Evolutionary conservation across 345 rosid species (phyloP).

Genomic region (Erysimum cheiranthoides): DNA sequence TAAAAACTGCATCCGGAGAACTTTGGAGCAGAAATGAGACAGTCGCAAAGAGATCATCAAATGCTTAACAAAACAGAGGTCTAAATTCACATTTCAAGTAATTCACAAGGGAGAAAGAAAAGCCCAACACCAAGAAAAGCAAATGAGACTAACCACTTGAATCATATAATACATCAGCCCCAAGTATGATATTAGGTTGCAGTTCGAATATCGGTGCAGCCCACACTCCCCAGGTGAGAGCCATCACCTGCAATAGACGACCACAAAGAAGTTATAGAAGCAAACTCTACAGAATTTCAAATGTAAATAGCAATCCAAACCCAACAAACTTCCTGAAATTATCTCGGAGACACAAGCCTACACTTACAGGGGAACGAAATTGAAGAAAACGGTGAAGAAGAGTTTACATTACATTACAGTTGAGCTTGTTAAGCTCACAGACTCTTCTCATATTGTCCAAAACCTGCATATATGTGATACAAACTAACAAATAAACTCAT

Average conservation of each 20-base stretch:
- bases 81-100: conserved; percentile 24
- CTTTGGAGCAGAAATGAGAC: conserved; percentile 76
- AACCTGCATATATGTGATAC: conserved; percentile 57
- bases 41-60: conserved; percentile 85
- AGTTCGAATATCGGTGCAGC: conserved; percentile 65
- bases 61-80: conserved; percentile 54
- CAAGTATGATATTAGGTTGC: conserved; percentile 69
- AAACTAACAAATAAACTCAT: conserved; percentile 4
- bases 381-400: neutral
- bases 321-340: neutral
- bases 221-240: conserved; percentile 92
- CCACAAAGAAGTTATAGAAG: neutral
- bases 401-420: conserved; percentile 59
- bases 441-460: conserved; percentile 75
- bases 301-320: neutral
- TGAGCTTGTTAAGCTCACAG: conserved; percentile 61
- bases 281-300: neutral
- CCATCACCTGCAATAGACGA: conserved; percentile 56
- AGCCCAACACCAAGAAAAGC: neutral
- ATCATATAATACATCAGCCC: conserved; percentile 90
- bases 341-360: neutral
- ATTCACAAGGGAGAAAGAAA: conserved; percentile 6
- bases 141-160: conserved; percentile 60
- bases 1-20: conserved; percentile 74
- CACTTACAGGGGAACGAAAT: neutral